Evolutionary conservation across 768 basidiomycete species (phyloP), one percentile per base, ranked within the genome.

Genomic region (Lyophyllum decastes): DNA sequence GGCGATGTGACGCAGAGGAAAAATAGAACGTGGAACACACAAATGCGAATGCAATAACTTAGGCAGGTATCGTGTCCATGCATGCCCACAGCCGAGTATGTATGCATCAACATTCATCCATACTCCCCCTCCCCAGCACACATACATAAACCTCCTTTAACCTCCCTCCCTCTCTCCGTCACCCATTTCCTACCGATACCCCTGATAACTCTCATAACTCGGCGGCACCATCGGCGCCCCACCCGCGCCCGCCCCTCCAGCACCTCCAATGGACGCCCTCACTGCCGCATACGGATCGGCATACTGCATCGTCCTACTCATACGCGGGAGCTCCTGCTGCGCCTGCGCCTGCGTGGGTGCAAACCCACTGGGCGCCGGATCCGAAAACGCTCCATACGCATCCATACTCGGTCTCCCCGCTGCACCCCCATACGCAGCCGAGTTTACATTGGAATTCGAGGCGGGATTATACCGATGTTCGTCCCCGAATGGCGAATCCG

Each of bases 281-380:
- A 94, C 90, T 11, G 88, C 88, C 12, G 91, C 89, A 66, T 94
- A 94, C 9, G 92, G 92, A 66, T 94, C 89, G 22, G 92, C 92
- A 66, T 94, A 92, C 70, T 95, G 92, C 94, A 96, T 95, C 53
- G 94, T 95, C 69, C 93, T 76, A 71, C 92, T 94, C 38, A 94
- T 76, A 25, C 85, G 82, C 1, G 73, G 76, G 6, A 16, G 11
- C 30, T 76, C 69, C 78, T 58, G 70, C 70, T 22, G 82, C 78
- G 9, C 40, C 46, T 38, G 55, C 21, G 78, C 66, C 72, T 30
- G 30, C 30, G 10, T 30, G 30, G 30, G 4, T 30, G 58, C 16
- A 78, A 67, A 94, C 22, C 90, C 92, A 55, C 78, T 84, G 1
- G 94, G 92, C 0, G 92, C 83, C 40, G 92, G 91, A 66, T 95